A percentile compares a stretch with the other conserved stretches of the same genome.
These are phyloP conservation scores for Sporisorium sorghi DNA, from an alignment of 1,284 basidiomycete genomes.

Conservation along the genomic window DNA sequence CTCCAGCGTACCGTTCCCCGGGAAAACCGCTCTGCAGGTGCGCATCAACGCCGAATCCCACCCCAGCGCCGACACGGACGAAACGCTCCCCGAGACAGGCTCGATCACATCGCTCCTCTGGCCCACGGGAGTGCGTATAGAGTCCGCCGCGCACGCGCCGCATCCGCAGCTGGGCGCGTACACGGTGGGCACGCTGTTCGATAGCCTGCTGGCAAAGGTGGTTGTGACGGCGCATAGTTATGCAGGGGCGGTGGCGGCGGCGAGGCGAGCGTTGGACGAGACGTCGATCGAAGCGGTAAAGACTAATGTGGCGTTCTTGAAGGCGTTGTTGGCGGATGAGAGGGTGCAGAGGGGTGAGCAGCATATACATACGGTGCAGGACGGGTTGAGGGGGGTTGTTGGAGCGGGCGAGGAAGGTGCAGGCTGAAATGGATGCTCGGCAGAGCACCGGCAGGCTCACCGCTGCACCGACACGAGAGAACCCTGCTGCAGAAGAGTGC, in stretches of 20 bases:
- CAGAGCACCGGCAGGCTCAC: too few relatives aligned
- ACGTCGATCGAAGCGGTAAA: constrained; percentile 29
- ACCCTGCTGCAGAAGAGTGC: not conserved
- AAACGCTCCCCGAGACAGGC: constrained; percentile 28
- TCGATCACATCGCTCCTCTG: constrained; percentile 26
- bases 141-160: constrained; percentile 51
- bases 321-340: constrained; percentile 24
- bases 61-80: constrained; percentile 18
- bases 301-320: constrained; percentile 42
- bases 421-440: constrained; percentile 1
- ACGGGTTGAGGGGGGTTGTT: constrained; percentile 10
- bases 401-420: not conserved
- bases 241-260: constrained; percentile 14
- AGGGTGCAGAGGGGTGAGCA: constrained; percentile 17
- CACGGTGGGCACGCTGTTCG: constrained; percentile 39
- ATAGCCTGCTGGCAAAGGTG: constrained; percentile 56
- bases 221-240: constrained; percentile 48
- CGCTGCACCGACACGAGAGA: too few relatives aligned
- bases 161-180: constrained; percentile 20
- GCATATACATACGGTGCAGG: constrained; percentile 36
- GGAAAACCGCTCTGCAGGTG: constrained; percentile 27
- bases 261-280: constrained; percentile 19
- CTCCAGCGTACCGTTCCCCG: constrained; percentile 3
- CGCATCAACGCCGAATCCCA: constrained; percentile 52
- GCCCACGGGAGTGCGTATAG: constrained; percentile 50